Percentiles rank a stretch among this genome's conserved stretches.
Evolutionary conservation across 1,284 basidiomycete species (phyloP).

Genomic region (Trametes versicolor): DNA sequence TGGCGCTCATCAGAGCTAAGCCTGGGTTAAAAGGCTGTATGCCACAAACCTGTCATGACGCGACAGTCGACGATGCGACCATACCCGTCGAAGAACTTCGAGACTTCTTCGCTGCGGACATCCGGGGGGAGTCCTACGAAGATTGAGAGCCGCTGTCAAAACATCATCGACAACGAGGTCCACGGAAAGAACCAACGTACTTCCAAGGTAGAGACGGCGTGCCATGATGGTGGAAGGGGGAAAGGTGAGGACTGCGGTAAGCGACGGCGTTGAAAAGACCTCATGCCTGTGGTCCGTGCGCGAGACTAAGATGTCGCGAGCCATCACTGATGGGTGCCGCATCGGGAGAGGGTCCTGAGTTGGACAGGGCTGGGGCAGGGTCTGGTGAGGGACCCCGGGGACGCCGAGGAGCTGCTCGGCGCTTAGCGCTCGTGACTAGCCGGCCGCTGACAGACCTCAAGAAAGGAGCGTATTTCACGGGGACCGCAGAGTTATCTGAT

Average conservation of each 20-base stretch:
- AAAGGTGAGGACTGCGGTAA: constrained; percentile 11
- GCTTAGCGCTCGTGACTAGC: constrained; percentile 25
- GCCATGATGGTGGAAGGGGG: constrained; percentile 69
- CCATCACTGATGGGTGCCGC: constrained; percentile 19
- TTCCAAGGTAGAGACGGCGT: constrained; percentile 85
- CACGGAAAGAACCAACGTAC: constrained; percentile 54
- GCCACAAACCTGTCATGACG: constrained; percentile 86
- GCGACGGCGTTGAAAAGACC: constrained; percentile 37
- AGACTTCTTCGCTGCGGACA: constrained; percentile 80
- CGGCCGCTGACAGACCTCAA: constrained; percentile 14
- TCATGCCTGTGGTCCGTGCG: constrained; percentile 43
- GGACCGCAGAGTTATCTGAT: constrained; percentile 42
- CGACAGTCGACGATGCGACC: constrained; percentile 90
- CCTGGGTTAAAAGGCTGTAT: background rate
- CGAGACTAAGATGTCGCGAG: constrained; percentile 25
- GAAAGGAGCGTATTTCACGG: constrained; percentile 3
- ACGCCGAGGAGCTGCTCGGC: constrained; percentile 18
- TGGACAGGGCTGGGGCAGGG: constrained; percentile 24
- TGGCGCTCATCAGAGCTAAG: background rate
- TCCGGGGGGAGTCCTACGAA: constrained; percentile 78
- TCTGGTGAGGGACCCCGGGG: constrained; percentile 24
- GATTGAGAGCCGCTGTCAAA: background rate
- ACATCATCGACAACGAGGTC: background rate
- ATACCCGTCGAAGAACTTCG: constrained; percentile 87
- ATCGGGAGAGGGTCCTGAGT: background rate